Evolutionary conservation across 2,329 filamentous ascomycete species (phyloP).

Genomic region (Fusarium decemcellulare): DNA sequence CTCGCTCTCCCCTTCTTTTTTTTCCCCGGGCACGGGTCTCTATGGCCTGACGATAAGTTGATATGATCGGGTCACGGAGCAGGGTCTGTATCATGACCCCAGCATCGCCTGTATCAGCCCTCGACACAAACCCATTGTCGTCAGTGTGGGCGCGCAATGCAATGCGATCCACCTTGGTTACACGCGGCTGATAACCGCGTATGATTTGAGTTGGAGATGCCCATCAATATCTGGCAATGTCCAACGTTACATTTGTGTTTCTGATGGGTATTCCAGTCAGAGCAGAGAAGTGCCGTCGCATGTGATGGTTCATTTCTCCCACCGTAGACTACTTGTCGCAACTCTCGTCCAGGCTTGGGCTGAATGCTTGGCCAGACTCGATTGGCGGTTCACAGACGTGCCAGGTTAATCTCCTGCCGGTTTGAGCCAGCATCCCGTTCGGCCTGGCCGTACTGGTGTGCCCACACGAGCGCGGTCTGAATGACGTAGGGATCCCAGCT

Average conservation of each 20-base stretch:
- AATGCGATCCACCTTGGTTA: too few species aligned
- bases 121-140: background rate
- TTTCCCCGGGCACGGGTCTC: constrained; percentile 2
- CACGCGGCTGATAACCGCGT: too few species aligned
- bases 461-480: constrained; percentile 23
- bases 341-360: background rate
- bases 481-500: constrained; percentile 7
- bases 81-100: background rate
- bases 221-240: too few species aligned
- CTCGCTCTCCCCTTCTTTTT: too few species aligned
- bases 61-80: background rate
- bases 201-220: too few species aligned
- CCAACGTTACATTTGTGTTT: too few species aligned
- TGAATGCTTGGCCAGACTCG: constrained; percentile 3
- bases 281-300: too few species aligned
- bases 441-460: constrained; percentile 35
- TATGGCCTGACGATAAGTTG: constrained; percentile 1
- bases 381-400: background rate
- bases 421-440: constrained; percentile 39
- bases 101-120: background rate
- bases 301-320: too few species aligned
- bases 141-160: too few species aligned
- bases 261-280: too few species aligned
- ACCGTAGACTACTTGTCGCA: background rate
- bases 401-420: constrained; percentile 36